Conservation (phyloP, 169 alveolate species). For the Sarcocystis neurona region DNA sequence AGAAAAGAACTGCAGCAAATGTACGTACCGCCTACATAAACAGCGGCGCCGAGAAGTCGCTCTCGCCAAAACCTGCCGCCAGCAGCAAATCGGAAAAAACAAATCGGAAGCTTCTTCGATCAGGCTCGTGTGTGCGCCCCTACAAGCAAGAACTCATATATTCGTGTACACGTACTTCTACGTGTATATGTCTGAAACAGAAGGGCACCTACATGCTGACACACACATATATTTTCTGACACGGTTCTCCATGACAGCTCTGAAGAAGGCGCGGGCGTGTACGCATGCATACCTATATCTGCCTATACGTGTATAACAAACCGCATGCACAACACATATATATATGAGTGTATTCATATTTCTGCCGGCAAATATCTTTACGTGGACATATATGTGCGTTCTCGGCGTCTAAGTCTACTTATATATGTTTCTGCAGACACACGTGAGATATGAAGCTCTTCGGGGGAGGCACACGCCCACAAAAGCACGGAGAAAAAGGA, state of each 20-base stretch:
- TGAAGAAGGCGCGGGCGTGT: neutral
- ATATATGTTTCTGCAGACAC: neutral
- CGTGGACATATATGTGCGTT: neutral
- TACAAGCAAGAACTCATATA: too few relatives aligned
- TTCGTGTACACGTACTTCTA: too few relatives aligned
- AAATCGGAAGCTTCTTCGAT: neutral
- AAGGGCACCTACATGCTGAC: too few relatives aligned
- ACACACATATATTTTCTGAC: neutral
- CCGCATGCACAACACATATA: neutral
- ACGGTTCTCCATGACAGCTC: neutral
- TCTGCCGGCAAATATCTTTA: neutral
- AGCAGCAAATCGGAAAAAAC: neutral
- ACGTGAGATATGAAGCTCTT: too few relatives aligned
- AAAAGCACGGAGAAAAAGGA: too few relatives aligned
- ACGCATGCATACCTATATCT: neutral
- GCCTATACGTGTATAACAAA: neutral
- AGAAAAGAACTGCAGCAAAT: neutral
- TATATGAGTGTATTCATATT: neutral
- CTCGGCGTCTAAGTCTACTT: neutral
- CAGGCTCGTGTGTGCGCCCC: too few relatives aligned
- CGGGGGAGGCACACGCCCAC: too few relatives aligned
- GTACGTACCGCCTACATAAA: neutral
- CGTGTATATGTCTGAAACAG: too few relatives aligned
- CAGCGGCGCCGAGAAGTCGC: neutral
- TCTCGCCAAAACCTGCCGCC: constrained; percentile 5